Evolutionary conservation across 208 protist genomes (phyloP).

Genomic region (Acanthamoeba culbertsoni): DNA sequence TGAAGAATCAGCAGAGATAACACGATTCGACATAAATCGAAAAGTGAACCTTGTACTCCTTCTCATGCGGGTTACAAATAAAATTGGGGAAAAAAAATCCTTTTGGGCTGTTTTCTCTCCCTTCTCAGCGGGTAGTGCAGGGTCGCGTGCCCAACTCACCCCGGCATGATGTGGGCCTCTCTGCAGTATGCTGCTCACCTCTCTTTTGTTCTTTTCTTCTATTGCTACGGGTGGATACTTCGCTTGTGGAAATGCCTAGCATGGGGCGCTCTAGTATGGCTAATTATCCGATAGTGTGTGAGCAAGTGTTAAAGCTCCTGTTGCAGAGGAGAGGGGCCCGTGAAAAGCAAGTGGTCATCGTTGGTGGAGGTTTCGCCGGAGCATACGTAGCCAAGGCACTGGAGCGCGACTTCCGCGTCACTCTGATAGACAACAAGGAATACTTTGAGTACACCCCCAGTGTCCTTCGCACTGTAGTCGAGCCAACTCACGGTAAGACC

Average conservation of each 20-base stretch:
- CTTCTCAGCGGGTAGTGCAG: too few species aligned
- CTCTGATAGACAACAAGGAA: slow-evolving; percentile 73
- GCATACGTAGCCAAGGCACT: slow-evolving; percentile 66
- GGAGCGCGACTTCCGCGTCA: slow-evolving; percentile 70
- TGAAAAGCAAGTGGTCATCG: slow-evolving; percentile 59
- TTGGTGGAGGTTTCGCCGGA: slow-evolving; percentile 74
- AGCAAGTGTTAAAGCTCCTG: background rate
- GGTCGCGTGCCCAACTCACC: too few species aligned
- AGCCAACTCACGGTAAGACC: slow-evolving; percentile 64
- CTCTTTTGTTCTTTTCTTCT: background rate
- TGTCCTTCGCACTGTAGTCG: slow-evolving; percentile 72
- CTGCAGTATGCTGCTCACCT: background rate
- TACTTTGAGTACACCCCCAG: slow-evolving; percentile 76
- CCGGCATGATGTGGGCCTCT: background rate
- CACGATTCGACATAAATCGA: too few species aligned
- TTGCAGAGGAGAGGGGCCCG: background rate
- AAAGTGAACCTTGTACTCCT: too few species aligned
- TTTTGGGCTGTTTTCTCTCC: too few species aligned
- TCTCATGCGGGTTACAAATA: too few species aligned
- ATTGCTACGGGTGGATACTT: background rate
- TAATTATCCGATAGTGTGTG: background rate
- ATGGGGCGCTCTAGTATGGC: too few species aligned
- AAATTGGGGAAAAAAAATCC: too few species aligned
- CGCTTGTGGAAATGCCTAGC: background rate
- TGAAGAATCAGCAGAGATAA: too few species aligned